These are phyloP conservation scores for Geosmithia flava DNA, from an alignment of 2,329 filamentous ascomycete genomes.

Conservation along the genomic window DNA sequence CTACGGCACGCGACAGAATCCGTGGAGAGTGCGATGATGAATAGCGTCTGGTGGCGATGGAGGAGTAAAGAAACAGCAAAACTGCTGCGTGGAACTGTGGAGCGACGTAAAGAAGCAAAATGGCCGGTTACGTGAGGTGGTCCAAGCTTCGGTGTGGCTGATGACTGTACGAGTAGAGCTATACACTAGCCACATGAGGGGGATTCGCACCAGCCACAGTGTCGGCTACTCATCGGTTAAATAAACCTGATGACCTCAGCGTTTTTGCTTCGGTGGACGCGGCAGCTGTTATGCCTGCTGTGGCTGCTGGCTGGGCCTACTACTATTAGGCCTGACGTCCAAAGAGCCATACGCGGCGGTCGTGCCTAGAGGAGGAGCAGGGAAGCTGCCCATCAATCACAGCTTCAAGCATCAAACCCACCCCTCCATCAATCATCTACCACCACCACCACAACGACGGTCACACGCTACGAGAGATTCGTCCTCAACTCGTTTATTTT, in stretches of 20 bases:
- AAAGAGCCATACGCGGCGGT: slow-evolving; percentile 20
- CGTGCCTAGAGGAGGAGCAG: slow-evolving; percentile 22
- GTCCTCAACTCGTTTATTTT: neutral
- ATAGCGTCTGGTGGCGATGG: neutral
- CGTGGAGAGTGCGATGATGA: neutral
- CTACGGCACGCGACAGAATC: neutral
- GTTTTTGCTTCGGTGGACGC: neutral
- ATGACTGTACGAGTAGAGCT: neutral
- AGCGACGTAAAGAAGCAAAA: neutral
- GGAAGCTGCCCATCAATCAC: slow-evolving; percentile 15
- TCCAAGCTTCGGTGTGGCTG: neutral
- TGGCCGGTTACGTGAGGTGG: neutral
- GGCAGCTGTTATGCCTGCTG: slow-evolving; percentile 5
- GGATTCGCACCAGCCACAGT: neutral
- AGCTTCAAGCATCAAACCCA: neutral
- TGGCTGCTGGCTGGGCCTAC: neutral
- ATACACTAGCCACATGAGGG: neutral
- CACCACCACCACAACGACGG: neutral
- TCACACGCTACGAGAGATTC: neutral
- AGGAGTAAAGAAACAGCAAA: neutral
- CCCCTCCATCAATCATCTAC: neutral
- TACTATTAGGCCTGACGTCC: slow-evolving; percentile 3
- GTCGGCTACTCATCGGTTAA: slow-evolving; percentile 7
- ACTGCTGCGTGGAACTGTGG: neutral
- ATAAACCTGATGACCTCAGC: slow-evolving; percentile 3